Base-by-base conservation (phyloP, 768 basidiomycete genomes). In the Agaricus sinodeliciosus region DNA sequence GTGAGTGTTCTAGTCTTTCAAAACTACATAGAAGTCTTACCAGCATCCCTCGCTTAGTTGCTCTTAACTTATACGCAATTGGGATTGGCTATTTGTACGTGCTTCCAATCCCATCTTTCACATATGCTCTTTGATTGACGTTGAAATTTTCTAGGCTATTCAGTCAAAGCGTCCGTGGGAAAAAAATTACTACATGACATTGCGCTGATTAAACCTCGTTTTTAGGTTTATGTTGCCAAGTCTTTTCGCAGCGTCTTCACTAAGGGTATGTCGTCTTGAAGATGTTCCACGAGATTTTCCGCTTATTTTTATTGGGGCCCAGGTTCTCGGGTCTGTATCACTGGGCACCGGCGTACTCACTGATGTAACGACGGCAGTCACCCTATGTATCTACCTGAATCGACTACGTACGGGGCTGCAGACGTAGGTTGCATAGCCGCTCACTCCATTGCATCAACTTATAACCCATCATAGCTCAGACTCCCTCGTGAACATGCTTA, bases 351-450 rank as follows among this genome's bases (percentile, higher is more conserved):
- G 82, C 2, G 77, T 80, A 26, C 49, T 70, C 3, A 83, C 81
- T 6, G 85, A 87, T 60, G 62, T 85, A 4, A 56, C 79, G n/a
- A 84, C 78, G 11, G 78, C 85, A 13, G 65, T 64, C 0, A 65
- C 83, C 1, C 72, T 86, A 5, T 84, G 79, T 58, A 81, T 63
- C 57, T 87, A 78, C 69, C 68, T 87, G 49, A 77, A 77, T 54
- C 66, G 69, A 28, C 70, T 87, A 50, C 74, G 80, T 37, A 79
- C 79, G 1, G 79, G 75, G n/a, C 73, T 80, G 50, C 59, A 66
- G 27, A 64, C 67, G 80, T 82, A 60, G 46, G 74, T 63, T 36
- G 49, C 26, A 41, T 5, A 28, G 48, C 27, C 16, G 4, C 3
- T 28, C 18, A 18, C 31, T 18, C 6, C 9, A 15, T 28, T 52